Base-by-base conservation (phyloP, 2,329 filamentous ascomycete genomes). In the Pseudocercospora fuligena region DNA sequence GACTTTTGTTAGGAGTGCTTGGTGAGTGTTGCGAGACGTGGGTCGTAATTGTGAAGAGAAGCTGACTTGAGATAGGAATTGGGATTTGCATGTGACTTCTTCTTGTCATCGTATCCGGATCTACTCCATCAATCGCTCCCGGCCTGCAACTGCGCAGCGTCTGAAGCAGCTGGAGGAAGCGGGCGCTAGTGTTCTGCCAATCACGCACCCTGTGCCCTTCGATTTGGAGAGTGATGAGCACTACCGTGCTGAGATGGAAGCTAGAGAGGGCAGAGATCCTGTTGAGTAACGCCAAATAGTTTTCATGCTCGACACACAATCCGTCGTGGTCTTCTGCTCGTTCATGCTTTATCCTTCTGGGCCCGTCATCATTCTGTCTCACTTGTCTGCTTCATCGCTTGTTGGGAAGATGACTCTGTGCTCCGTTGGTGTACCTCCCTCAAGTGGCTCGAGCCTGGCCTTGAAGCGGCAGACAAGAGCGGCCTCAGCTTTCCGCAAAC, bases 81-180 rank as follows among this genome's bases (percentile, higher is more conserved):
- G 87, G 87, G 88, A 86, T 16, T 77, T 90, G 21, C 88, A 90
- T 72, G 87, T 90, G 3, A 90, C 88, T 0, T 86, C 83, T 6
- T 87, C 83, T 0, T 88, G 85, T 64, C 89, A 90, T 67, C 81
- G 87, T 1, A 82, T 90, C 70, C 85, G 82, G 60, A 76, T 90
- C 6, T 90, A 89, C 75, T 90, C 87, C 70, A 83, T 90, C 61
- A 90, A 90, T 76, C 82, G 78, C 70, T 80, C 77, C 1, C 82
- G 79, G 40, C 80, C 82, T 0, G 69, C 70, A 2, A 90, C 87
- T 0, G 81, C 80, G 19, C 77, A 77, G 33, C 79, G 87, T 0
- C 77, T 90, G 16, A 82, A 82, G 51, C 75, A 84, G 68, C 80
- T 90, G 31, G 83, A 88, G 65, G 76, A 83, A 16, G 77, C 78